These are phyloP conservation scores for Ciborinia camelliae DNA, from an alignment of 2,329 filamentous ascomycete species.

Conservation along the genomic window DNA sequence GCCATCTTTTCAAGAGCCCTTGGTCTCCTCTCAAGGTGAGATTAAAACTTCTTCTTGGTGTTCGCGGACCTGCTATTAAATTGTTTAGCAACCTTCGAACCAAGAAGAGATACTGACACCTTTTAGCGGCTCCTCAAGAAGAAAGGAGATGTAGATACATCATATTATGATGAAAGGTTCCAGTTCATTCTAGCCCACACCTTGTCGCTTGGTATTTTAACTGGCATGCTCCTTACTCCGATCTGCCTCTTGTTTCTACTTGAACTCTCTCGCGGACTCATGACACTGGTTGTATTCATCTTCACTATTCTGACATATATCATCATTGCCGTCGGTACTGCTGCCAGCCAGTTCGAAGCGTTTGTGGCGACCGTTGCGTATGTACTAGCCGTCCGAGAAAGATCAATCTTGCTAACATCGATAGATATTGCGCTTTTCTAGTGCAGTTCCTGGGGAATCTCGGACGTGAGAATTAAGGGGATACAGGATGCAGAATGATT, in stretches of 20 bases:
- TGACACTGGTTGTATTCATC: background rate
- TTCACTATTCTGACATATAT: background rate
- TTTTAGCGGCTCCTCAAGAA: background rate
- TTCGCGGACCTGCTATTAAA: background rate
- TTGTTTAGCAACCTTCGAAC: background rate
- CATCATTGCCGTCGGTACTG: background rate
- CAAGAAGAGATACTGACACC: background rate
- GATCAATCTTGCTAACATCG: background rate
- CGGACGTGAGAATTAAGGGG: background rate
- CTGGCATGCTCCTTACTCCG: background rate
- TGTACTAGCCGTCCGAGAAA: too few relatives aligned
- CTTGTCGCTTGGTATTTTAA: background rate
- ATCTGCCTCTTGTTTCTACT: background rate
- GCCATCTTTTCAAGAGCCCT: background rate
- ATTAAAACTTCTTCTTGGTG: background rate
- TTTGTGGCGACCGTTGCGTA: conserved; percentile 1
- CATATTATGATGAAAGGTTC: background rate
- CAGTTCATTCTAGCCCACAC: background rate
- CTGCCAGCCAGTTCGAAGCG: conserved; percentile 4
- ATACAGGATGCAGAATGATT: background rate
- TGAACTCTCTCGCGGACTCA: background rate
- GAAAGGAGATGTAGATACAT: background rate
- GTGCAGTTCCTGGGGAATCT: background rate
- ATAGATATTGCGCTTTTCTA: conserved; percentile 2
- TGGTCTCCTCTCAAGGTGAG: background rate